Evolutionary conservation across 768 basidiomycete species (phyloP), one percentile per base, ranked within the genome.

Genomic region (Russula sp.): DNA sequence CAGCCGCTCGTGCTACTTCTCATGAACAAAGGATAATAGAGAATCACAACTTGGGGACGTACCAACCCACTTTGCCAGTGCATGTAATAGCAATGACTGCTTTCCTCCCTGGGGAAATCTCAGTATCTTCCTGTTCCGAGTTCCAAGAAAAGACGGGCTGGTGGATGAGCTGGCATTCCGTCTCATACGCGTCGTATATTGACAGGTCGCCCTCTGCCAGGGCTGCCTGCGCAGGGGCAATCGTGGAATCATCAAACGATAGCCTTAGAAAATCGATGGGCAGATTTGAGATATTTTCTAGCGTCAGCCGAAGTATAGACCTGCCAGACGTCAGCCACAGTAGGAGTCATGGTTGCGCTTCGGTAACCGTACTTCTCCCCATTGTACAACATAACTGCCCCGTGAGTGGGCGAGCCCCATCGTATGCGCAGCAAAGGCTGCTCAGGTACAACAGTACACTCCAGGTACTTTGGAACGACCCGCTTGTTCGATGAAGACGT

Each of bases 21-120:
- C 62, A 53, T 66, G 14, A 63, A 16, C 13, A 22, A 40, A 48
- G 32, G 4, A 59, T 47, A n/a, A 42, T 9, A n/a, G 60, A 56
- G 6, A 40, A 27, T 13, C 22, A 14, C 22, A 11, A n/a, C 47
- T 14, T 8, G 34, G 27, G 18, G 42, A 79, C 88, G 70, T 68
- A 96, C 95, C 96, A 99, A 65, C 88, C 93, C 57, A 89, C 83
- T 76, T 98, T 98, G 44, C 96, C 96, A 44, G 85, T 83, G 71
- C 92, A 96, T 8, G 77, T 80, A 10, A 99, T 76, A 16, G 81
- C 81, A 34, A 96, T 68, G 0, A 84, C 85, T 4, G 82, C 68
- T 68, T 87, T 88, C 64, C 87, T 85, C 5, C 90, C 89, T 0
- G 94, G 87, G 18, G 74, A 72, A 54, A 96, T 86, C 14, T 84